Evolutionary conservation across 257 asterid genomes (phyloP).

Genomic region (Solanum etuberosum): DNA sequence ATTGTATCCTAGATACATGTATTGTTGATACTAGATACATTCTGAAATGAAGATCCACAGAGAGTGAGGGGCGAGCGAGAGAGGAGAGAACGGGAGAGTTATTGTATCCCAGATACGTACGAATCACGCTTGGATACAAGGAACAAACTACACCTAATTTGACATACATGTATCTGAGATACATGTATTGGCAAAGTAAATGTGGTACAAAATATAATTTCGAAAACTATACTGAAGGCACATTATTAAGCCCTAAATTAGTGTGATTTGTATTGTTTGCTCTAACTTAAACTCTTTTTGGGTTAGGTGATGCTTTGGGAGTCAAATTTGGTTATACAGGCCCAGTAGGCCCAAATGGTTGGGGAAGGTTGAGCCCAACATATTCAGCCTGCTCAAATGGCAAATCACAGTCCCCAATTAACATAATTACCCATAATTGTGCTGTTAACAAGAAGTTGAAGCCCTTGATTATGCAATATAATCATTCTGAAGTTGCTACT

Average conservation of each 20-base stretch:
- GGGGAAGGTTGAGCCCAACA: constrained; percentile 68
- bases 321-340: constrained; percentile 58
- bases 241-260: neutral
- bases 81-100: neutral
- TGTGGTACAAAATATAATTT: neutral
- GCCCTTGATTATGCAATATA: constrained; percentile 46
- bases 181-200: neutral
- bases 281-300: neutral
- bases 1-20: neutral
- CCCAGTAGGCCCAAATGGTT: constrained; percentile 50
- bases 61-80: neutral
- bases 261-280: neutral
- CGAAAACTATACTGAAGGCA: neutral
- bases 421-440: constrained; percentile 27
- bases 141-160: neutral
- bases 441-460: constrained; percentile 21
- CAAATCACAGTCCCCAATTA: constrained; percentile 59
- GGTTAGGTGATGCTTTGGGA: constrained; percentile 12
- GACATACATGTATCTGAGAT: neutral
- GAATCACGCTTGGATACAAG: neutral
- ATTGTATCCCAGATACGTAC: neutral
- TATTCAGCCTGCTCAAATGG: constrained; percentile 58
- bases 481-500: constrained; percentile 41
- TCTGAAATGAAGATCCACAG: too few species aligned
- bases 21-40: too few species aligned